Evolutionary conservation across 78 protist genomes (phyloP).

Genomic region (Protostelium mycophagum): DNA sequence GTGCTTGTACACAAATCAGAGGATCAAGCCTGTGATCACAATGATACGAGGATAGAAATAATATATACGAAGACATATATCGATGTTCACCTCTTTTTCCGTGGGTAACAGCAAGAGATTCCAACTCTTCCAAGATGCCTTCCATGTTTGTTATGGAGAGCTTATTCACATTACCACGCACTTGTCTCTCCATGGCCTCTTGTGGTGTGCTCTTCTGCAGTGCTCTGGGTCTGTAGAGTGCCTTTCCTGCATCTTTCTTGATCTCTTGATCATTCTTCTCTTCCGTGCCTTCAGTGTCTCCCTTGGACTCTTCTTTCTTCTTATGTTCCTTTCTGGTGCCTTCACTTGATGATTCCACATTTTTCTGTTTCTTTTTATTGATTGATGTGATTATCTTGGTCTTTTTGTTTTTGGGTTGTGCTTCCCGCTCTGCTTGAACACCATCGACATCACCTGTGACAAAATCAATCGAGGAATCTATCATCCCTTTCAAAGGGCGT

Average conservation of each 20-base stretch:
- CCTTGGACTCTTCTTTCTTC: conserved; percentile 14
- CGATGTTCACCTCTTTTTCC: neutral
- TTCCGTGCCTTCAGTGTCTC: neutral
- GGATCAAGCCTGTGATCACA: no score
- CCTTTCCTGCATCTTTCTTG: conserved; percentile 38
- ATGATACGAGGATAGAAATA: no score
- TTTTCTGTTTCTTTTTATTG: neutral
- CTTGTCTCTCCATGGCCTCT: neutral
- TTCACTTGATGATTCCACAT: neutral
- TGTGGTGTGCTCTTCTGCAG: neutral
- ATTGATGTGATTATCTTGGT: conserved; percentile 2
- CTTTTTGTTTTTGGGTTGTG: no score
- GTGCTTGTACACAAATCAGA: no score
- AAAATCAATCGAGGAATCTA: no score
- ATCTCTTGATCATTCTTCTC: conserved; percentile 15
- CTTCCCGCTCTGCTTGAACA: no score
- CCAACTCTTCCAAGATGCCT: neutral
- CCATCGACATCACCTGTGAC: no score
- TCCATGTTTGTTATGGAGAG: neutral
- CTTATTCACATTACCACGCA: neutral
- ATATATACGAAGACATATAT: no score
- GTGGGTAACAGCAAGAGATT: neutral
- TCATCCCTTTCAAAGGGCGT: no score
- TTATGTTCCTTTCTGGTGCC: conserved; percentile 11
- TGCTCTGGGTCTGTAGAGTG: conserved; percentile 43